Base-by-base conservation (phyloP, 164 flowering plant genomes). In the Tetracentron sinense region DNA sequence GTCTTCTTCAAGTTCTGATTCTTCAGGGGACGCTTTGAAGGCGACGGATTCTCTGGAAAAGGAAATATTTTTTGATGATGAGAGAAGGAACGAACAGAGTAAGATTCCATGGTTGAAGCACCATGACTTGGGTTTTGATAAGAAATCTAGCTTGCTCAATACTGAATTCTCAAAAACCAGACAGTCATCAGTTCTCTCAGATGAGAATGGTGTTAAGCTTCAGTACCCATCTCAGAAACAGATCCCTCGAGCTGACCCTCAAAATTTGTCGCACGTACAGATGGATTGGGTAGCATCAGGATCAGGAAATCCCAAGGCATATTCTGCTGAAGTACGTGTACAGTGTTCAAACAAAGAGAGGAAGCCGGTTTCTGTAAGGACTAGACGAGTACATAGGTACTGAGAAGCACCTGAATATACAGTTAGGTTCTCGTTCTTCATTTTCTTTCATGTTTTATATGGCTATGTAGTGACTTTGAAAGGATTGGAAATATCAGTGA, bases 361-460 rank as follows among this genome's bases (percentile, higher is more conserved):
- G 74, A 72, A 56, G 66, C 87, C 85, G 23, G 30, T 81, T 46
- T 86, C 92, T 44, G 77, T 81, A 56, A 83, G 90, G 75, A 83
- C 86, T 22, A 83, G 82, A 69, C 50, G 69, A 60, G 73, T 67
- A 38, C 72, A 69, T 30, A 69, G 76, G n/a, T 62, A 58, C 33
- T 70, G 56, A 78, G 60, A 71, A 54, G 64, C 29, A 28, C 14
- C 8, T 38, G 14, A 38, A n/a, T n/a, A n/a, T n/a, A n/a, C n/a
- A n/a, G n/a, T n/a, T n/a, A n/a, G n/a, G n/a, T n/a, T n/a, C n/a
- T n/a, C n/a, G n/a, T n/a, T n/a, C n/a, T n/a, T n/a, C n/a, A n/a
- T n/a, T n/a, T n/a, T n/a, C n/a, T n/a, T n/a, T n/a, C n/a, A n/a
- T n/a, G n/a, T n/a, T n/a, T n/a, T n/a, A n/a, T n/a, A n/a, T n/a